Evolutionary conservation across 2,329 filamentous ascomycete genomes (phyloP).

Genomic region (Coniochaeta hoffmannii): DNA sequence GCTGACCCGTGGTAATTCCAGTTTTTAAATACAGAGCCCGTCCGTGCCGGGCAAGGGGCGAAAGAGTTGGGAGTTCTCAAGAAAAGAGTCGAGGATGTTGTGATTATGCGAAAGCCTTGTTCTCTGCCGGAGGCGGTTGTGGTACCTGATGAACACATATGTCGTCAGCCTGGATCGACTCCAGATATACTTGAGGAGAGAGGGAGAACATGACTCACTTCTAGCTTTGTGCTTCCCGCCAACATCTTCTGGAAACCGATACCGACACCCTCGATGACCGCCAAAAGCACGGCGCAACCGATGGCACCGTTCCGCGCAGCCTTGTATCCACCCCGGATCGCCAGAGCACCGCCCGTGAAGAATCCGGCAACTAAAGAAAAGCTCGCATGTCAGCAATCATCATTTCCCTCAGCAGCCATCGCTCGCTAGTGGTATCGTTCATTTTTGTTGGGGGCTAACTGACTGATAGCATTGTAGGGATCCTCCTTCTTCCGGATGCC

Average conservation of each 20-base stretch:
- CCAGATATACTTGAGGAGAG: not conserved
- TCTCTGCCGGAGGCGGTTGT: slow-evolving; percentile 5
- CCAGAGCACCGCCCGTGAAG: slow-evolving; percentile 88
- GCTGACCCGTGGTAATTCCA: slow-evolving; percentile 2
- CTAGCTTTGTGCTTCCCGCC: slow-evolving; percentile 78
- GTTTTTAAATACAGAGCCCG: slow-evolving; percentile 2
- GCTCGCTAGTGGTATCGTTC: no score
- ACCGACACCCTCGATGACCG: slow-evolving; percentile 94
- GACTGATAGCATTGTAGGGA: slow-evolving; percentile 92
- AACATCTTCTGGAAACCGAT: slow-evolving; percentile 95
- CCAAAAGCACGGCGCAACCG: slow-evolving; percentile 87
- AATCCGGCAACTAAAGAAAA: no score
- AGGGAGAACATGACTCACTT: slow-evolving; percentile 40
- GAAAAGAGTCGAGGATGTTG: not conserved
- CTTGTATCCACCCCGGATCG: slow-evolving; percentile 84
- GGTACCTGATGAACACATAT: not conserved
- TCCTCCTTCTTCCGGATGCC: slow-evolving; percentile 94
- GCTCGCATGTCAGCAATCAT: not conserved
- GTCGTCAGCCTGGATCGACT: not conserved
- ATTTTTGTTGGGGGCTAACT: not conserved
- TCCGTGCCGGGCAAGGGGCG: not conserved
- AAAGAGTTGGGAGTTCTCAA: slow-evolving; percentile 4
- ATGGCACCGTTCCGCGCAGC: slow-evolving; percentile 93
- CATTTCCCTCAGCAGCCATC: not conserved
- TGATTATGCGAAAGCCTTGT: slow-evolving; percentile 4